Conservation (phyloP, 1,139 yeast genomes). For the Scheffersomyces quercinus region DNA sequence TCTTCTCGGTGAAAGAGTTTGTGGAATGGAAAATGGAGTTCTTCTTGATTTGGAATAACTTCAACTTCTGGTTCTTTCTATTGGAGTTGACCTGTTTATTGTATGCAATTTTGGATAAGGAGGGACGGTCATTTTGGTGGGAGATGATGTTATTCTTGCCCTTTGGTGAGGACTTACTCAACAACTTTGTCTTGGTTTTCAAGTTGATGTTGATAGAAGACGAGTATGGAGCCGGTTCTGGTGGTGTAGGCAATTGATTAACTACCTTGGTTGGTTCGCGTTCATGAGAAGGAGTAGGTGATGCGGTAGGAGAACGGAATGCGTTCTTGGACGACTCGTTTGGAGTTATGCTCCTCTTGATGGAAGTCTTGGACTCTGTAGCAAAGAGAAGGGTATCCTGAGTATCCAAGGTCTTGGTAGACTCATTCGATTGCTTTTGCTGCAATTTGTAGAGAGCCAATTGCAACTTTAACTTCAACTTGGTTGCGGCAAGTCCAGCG, state of each 20-base stretch:
- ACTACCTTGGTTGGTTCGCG: constrained; percentile 1
- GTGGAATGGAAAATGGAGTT: constrained; percentile 27
- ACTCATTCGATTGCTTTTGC: constrained; percentile 7
- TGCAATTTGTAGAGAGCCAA: constrained; percentile 76
- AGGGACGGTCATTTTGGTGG: constrained; percentile 16
- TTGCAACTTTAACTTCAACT: constrained; percentile 68
- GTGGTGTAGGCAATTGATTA: constrained; percentile 19
- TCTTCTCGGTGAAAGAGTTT: constrained; percentile 6
- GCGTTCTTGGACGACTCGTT: not conserved
- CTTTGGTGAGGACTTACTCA: not conserved
- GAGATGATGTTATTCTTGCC: not conserved
- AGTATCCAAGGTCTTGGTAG: not conserved
- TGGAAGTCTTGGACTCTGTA: constrained; percentile 1
- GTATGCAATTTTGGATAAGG: constrained; percentile 24
- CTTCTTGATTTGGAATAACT: constrained; percentile 36
- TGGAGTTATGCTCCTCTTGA: not conserved
- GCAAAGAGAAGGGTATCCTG: not conserved
- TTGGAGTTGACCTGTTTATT: constrained; percentile 14
- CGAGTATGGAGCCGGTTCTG: constrained; percentile 16
- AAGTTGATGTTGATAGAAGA: constrained; percentile 29
- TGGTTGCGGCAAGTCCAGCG: constrained; percentile 50
- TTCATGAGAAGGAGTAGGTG: not conserved
- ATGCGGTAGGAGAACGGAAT: not conserved
- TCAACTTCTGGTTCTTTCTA: constrained; percentile 21
- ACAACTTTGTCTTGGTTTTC: constrained; percentile 8